Conservation (phyloP, 1,284 basidiomycete genomes). For the Trichosporon ovoides region DNA sequence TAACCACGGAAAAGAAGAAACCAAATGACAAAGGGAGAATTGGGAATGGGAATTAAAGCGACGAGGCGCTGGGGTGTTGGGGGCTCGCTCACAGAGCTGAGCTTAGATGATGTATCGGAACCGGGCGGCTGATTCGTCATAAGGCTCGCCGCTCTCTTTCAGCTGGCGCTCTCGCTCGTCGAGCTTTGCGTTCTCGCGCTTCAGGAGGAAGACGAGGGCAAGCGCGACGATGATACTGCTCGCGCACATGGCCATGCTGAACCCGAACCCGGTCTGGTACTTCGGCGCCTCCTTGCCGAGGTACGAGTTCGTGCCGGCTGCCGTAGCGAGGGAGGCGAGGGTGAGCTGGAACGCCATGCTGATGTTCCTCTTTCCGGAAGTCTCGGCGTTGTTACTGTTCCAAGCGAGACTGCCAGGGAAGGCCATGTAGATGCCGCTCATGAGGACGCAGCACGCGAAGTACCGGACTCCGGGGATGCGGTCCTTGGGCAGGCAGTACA, state of each 20-base stretch:
- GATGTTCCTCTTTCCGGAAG: constrained; percentile 22
- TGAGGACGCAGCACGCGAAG: constrained; percentile 17
- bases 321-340: constrained; percentile 17
- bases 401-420: constrained; percentile 17
- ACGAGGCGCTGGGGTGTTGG: no score
- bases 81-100: no score
- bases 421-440: constrained; percentile 12
- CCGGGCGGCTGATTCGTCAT: not conserved
- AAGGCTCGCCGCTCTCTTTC: not conserved
- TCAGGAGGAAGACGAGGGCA: constrained; percentile 8
- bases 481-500: constrained; percentile 24
- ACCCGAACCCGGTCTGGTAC: constrained; percentile 20
- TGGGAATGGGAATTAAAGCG: no score
- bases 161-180: constrained; percentile 6
- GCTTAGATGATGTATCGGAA: constrained; percentile 1
- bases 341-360: constrained; percentile 21
- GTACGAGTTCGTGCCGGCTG: constrained; percentile 25
- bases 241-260: constrained; percentile 18
- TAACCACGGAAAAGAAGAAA: no score
- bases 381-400: constrained; percentile 23
- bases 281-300: constrained; percentile 13
- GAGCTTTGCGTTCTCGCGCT: constrained; percentile 11
- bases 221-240: constrained; percentile 11
- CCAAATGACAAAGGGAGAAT: no score
- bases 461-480: constrained; percentile 20